Conservation (phyloP, 805 yeast genomes). For the Cyberlindnera japonica region DNA sequence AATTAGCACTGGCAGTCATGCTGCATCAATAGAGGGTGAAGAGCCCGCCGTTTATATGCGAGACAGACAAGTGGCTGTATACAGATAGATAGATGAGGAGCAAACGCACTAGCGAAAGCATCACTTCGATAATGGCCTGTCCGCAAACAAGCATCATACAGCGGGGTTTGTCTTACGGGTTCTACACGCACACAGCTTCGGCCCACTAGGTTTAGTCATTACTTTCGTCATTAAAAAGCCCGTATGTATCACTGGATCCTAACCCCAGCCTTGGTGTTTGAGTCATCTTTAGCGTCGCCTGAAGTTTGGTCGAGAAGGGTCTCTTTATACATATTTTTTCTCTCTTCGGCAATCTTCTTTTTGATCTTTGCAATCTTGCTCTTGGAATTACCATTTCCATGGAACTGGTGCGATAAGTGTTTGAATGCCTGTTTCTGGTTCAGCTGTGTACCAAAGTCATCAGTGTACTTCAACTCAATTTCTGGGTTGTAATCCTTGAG, state of each 20-base stretch:
- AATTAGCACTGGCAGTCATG: no score
- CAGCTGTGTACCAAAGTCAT: constrained; percentile 48
- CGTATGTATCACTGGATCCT: constrained; percentile 6
- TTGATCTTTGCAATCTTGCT: constrained; percentile 22
- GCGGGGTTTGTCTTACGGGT: no score
- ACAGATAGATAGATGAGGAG: no score
- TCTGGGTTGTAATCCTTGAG: constrained; percentile 40
- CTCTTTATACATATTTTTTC: constrained; percentile 7
- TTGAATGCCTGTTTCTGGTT: constrained; percentile 56
- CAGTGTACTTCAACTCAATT: constrained; percentile 47
- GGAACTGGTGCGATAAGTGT: constrained; percentile 57
- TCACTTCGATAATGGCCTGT: no score
- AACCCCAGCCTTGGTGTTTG: constrained; percentile 4
- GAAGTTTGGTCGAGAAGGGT: constrained; percentile 3
- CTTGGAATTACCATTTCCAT: constrained; percentile 38
- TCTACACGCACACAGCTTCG: no score
- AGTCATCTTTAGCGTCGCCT: background rate
- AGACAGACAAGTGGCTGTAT: no score
- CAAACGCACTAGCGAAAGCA: no score
- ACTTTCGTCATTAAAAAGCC: no score
- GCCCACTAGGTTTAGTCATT: no score
- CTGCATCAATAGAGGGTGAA: no score
- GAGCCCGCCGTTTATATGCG: no score
- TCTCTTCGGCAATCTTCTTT: constrained; percentile 22
- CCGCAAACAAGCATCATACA: no score